Conservation (phyloP, 2,329 filamentous ascomycete species). For the Botryotinia calthae region DNA sequence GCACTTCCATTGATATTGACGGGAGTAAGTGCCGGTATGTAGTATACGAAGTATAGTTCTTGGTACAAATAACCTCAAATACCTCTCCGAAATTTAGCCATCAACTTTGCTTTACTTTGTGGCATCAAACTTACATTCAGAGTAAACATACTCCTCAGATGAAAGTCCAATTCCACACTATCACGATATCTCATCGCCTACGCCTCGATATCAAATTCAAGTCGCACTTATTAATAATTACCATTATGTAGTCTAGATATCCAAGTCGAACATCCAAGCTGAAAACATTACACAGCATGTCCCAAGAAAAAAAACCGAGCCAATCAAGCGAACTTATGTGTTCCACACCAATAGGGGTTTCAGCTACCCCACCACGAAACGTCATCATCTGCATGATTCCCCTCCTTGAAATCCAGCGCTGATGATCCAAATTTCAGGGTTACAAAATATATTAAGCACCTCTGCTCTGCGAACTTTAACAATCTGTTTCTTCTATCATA, state of each 20-base stretch:
- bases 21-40: too few species aligned
- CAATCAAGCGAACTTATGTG: background rate
- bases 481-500: too few species aligned
- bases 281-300: background rate
- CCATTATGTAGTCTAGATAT: background rate
- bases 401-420: constrained; percentile 4
- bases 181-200: background rate
- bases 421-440: background rate
- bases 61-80: background rate
- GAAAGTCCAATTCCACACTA: background rate
- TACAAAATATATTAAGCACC: background rate
- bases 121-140: background rate
- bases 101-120: background rate
- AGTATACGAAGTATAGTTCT: too few species aligned
- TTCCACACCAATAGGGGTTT: constrained; percentile 5
- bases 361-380: constrained; percentile 14
- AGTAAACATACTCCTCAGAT: background rate
- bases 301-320: background rate
- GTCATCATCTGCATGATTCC: constrained; percentile 14
- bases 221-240: background rate
- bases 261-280: background rate
- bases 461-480: background rate
- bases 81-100: background rate
- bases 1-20: too few species aligned
- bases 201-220: background rate